Evolutionary conservation across 495 filamentous ascomycete species (phyloP).

Genomic region (Penicillium waksmanii): DNA sequence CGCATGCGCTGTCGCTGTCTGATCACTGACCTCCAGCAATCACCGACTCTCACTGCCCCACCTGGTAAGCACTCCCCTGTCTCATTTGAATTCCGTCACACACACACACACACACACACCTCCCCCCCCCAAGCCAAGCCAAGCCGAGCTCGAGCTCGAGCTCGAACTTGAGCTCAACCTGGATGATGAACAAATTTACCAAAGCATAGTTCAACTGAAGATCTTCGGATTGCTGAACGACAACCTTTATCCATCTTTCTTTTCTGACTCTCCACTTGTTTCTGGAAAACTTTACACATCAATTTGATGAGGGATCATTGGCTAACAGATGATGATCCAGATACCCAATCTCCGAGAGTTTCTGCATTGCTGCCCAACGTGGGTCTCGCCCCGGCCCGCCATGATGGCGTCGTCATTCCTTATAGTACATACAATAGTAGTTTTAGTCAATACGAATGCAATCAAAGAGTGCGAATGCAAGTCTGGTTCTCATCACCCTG

Average conservation of each 20-base stretch:
- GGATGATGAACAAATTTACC: constrained; percentile 51
- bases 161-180: constrained; percentile 5
- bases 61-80: constrained; percentile 13
- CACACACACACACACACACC: neutral
- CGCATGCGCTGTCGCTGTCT: constrained; percentile 1
- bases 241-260: constrained; percentile 54
- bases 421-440: no score
- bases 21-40: neutral
- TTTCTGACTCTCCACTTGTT: constrained; percentile 37
- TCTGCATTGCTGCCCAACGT: constrained; percentile 54
- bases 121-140: neutral
- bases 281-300: constrained; percentile 12
- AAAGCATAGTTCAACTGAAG: constrained; percentile 58
- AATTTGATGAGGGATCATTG: constrained; percentile 12
- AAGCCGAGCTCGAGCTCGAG: neutral
- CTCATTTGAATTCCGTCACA: neutral
- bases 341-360: constrained; percentile 1
- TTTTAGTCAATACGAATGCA: neutral
- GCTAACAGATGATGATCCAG: constrained; percentile 16
- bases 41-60: neutral
- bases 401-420: constrained; percentile 1
- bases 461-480: neutral
- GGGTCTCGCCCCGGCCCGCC: constrained; percentile 34
- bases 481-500: neutral
- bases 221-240: constrained; percentile 54